A percentile compares a stretch with the other conserved stretches of the same genome.
These are phyloP conservation scores for Rhynchosporium agropyri DNA, from an alignment of 2,329 filamentous ascomycete species.

Conservation along the genomic window DNA sequence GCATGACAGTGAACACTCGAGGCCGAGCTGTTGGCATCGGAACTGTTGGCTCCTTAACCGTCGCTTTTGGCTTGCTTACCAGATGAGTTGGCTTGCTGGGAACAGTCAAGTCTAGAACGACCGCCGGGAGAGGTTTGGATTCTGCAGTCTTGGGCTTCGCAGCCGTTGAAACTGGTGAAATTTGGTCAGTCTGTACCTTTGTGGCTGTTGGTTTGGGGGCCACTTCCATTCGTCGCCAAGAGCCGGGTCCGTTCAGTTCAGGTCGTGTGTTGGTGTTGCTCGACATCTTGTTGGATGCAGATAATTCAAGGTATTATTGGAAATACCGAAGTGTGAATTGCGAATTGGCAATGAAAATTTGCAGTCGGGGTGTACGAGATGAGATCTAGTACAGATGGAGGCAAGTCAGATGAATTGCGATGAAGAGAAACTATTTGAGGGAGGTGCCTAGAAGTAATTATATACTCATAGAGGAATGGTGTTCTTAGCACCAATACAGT, in stretches of 20 bases:
- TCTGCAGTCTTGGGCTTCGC: no score
- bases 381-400: neutral
- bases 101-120: neutral
- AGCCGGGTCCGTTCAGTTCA: neutral
- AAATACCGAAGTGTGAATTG: neutral
- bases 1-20: neutral
- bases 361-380: neutral
- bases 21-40: neutral
- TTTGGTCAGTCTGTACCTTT: neutral
- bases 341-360: no score
- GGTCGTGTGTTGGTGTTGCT: neutral
- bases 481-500: neutral
- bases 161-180: no score
- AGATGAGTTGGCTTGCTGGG: neutral
- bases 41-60: neutral
- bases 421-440: neutral
- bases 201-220: neutral
- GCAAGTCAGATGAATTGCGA: neutral
- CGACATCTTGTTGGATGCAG: constrained; percentile 3
- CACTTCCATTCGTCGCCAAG: neutral
- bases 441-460: neutral
- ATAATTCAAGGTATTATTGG: neutral
- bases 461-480: neutral
- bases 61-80: neutral
- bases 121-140: neutral